Evolutionary conservation across 2,329 filamentous ascomycete species (phyloP), one percentile per base, ranked within the genome.

Genomic region (Trichoderma sp.): DNA sequence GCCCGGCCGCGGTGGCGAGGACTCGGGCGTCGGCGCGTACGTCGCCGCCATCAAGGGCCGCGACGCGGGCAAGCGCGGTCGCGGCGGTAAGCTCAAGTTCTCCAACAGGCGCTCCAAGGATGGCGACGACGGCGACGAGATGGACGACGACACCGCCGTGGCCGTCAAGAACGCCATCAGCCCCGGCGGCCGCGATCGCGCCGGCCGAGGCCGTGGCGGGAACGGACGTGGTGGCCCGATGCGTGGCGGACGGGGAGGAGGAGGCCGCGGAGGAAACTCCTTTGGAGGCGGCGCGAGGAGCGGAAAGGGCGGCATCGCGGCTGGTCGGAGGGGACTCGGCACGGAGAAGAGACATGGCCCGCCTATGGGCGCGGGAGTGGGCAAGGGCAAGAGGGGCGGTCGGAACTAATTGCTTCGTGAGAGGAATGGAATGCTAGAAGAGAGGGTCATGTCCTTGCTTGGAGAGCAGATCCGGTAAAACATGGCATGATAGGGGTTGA

Each of bases 11-110:
- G 86, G 90, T 67, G 79, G 81, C 28, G 81, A 85, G 41, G 79
- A 74, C 24, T 83, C 81, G 21, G 88, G 88, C 14, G 86, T 91
- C 5, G 84, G 84, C 66, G 89, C 89, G 24, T 91, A 91, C 74
- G 87, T 91, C 47, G 86, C 87, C 15, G 89, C 89, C 21, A 82
- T 91, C 69, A 86, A 86, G 74, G 85, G 88, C 73, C 85, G 87
- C 72, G 87, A 91, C 71, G 85, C 84, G 1, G 86, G 85, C 19
- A 83, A 83, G 72, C 83, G 88, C 48, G 88, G 88, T 24, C 83
- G 87, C 66, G 84, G 87, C 59, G 89, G 88, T 52, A 86, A 87
- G 75, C 80, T 91, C 71, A 91, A 90, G 80, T 90, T 90, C 79
- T 88, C 85, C 44, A 91, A 90, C 76, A 85, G 83, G 74, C 81